phyloP scores from a whole-genome alignment of 2,329 filamentous ascomycete genomes.

The Cercospora sp. region DNA sequence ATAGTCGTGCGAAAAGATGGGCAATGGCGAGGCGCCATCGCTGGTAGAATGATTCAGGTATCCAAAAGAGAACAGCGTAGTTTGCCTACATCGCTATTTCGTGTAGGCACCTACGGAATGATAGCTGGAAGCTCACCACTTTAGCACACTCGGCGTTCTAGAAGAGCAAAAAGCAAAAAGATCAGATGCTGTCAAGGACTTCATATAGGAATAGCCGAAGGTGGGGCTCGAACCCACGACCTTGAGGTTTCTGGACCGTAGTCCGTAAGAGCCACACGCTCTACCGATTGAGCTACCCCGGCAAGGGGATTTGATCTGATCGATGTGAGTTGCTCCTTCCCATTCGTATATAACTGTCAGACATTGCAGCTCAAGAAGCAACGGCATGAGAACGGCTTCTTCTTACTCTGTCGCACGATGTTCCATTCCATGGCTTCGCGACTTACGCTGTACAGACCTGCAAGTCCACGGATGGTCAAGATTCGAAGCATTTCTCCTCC shows the following conservation, averaged over 20 bases:
- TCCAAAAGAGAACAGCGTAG: neutral
- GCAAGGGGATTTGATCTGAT: constrained; percentile 30
- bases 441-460: neutral
- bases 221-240: constrained; percentile 10
- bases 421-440: neutral
- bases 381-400: neutral
- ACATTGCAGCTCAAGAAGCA: neutral
- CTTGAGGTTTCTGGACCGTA: constrained; percentile 1
- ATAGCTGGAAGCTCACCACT: neutral
- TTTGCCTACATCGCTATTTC: neutral
- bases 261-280: constrained; percentile 41
- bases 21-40: neutral
- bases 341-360: neutral
- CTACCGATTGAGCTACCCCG: constrained; percentile 56
- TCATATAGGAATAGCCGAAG: constrained; percentile 6
- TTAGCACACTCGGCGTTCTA: neutral
- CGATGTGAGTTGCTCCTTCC: neutral
- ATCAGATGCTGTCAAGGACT: neutral
- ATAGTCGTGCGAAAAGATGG: neutral
- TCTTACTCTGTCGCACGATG: neutral
- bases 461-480: neutral
- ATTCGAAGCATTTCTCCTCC: neutral
- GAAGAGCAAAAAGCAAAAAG: neutral
- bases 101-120: no score
- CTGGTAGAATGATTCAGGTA: neutral